These are phyloP conservation scores for Galerina sulciceps DNA, from an alignment of 768 basidiomycete species.

Conservation along the genomic window DNA sequence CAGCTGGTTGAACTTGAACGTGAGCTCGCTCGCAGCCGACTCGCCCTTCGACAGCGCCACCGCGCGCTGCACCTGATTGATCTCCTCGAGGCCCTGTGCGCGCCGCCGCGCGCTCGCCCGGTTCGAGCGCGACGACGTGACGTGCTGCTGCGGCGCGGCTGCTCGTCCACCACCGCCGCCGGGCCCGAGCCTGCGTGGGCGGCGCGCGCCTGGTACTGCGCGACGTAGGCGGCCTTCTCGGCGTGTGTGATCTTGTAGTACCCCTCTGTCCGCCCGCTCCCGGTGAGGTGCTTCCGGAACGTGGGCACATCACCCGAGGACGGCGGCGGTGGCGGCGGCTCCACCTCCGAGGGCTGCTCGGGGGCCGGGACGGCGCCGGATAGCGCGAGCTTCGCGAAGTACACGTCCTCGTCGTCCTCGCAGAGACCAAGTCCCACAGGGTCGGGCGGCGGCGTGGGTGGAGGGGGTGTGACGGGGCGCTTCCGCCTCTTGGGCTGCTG, in stretches of 20 bases:
- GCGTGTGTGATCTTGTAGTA: constrained; percentile 94
- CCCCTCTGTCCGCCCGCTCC: constrained; percentile 92
- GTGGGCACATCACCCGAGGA: constrained; percentile 44
- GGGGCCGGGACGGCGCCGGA: constrained; percentile 37
- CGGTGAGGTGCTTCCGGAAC: constrained; percentile 80
- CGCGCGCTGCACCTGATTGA: constrained; percentile 87
- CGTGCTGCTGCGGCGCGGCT: constrained; percentile 53
- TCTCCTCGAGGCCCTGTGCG: constrained; percentile 92
- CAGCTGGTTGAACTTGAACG: constrained; percentile 98
- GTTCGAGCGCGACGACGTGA: constrained; percentile 84
- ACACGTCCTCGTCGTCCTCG: constrained; percentile 89
- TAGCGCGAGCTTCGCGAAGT: constrained; percentile 70
- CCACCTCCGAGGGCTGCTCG: constrained; percentile 15
- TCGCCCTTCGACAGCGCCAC: constrained; percentile 79
- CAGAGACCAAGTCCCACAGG: constrained; percentile 62
- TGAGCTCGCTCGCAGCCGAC: constrained; percentile 67
- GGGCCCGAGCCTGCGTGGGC: constrained; percentile 38
- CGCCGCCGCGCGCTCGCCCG: constrained; percentile 91
- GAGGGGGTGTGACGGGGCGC: constrained; percentile 38
- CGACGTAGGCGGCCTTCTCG: constrained; percentile 91
- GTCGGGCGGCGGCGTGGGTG: constrained; percentile 58
- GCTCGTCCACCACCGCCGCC: constrained; percentile 48
- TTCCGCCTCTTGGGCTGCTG: too few species aligned
- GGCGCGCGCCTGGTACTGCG: constrained; percentile 78
- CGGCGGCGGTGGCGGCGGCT: constrained; percentile 20